A percentile compares a stretch with the other conserved stretches of the same genome.
phyloP scores from a whole-genome alignment of 495 filamentous ascomycete species.

The Tricharina praecox region DNA sequence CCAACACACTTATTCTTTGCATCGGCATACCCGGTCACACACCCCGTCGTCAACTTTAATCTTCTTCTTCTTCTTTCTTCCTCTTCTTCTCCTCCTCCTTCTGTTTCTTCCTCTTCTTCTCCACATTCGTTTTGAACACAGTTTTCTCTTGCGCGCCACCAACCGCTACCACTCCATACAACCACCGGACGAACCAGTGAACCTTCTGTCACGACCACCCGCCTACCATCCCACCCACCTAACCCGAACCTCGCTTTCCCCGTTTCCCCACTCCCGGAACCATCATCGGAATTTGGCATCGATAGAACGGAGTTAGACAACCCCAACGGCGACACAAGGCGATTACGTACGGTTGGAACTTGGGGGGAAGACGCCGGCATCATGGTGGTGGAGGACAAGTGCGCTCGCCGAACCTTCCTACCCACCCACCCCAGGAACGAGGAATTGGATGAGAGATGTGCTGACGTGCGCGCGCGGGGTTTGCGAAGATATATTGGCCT shows the following conservation, averaged over 20 bases:
- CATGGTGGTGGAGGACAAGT: slow-evolving; percentile 73
- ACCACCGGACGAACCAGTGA: background rate
- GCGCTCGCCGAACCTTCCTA: slow-evolving; percentile 27
- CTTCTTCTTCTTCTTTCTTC: background rate
- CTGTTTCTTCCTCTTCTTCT: background rate
- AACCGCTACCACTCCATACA: background rate
- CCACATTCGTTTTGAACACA: background rate
- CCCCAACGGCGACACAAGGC: too few species aligned
- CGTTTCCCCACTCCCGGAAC: too few species aligned
- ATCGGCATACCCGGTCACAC: background rate
- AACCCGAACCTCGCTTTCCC: too few species aligned
- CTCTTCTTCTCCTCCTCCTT: background rate
- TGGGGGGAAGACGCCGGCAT: background rate
- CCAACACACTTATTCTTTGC: too few species aligned
- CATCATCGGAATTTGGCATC: too few species aligned
- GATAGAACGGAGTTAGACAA: too few species aligned
- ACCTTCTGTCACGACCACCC: background rate
- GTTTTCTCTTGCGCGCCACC: background rate
- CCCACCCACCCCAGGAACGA: too few species aligned
- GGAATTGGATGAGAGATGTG: slow-evolving; percentile 5
- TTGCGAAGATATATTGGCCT: slow-evolving; percentile 69
- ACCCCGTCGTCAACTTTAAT: background rate
- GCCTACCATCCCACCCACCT: background rate
- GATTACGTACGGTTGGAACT: too few species aligned
- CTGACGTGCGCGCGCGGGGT: slow-evolving; percentile 31